Evolutionary conservation across 2,329 filamentous ascomycete genomes (phyloP), one percentile per base, ranked within the genome.

Genomic region (Dactylonectria estremocensis): DNA sequence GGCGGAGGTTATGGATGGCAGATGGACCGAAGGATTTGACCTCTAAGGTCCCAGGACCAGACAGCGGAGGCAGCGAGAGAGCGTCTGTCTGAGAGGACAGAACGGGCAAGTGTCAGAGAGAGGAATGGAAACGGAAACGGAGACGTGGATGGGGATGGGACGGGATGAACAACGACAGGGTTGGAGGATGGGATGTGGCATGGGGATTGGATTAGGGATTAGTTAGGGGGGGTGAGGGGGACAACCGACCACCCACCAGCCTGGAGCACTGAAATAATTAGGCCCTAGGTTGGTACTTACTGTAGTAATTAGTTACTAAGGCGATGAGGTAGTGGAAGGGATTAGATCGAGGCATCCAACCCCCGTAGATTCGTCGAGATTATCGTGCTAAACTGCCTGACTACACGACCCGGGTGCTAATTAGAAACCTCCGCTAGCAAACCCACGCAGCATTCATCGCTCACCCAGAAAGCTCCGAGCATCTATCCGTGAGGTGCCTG

Each of bases 91-190:
- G 45, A 57, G 50, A 61, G 40, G 58, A 28, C 43, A 37, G 48
- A 24, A 55, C 24, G 28, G 56, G 45, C 54, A 35, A 46, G 50
- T 62, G 61, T 62, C 58, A 56, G 66, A 60, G 70, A 73, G 72
- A 69, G 65, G 54, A 61, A 66, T 65, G 66, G 67, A 55, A 67
- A 75, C 72, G 68, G 64, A 71, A 62, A 72, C 67, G 66, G 63
- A 70, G 68, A 40, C 45, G 64, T 67, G 63, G 68, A 75, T 72
- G 68, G 65, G 72, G 73, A 75, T 70, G 68, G 65, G 73, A 74
- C 59, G 59, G 59, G 59, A 67, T 50, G 73, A 75, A 74, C 70
- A 72, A 60, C 61, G 63, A 66, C 70, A 56, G 63, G 56, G 63
- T 61, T 61, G 33, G 35, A 43, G 60, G 49, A 35, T 53, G 50